A percentile compares a stretch with the other conserved stretches of the same genome.
Conservation (phyloP, 345 rosid species). For the Camelina hispida region DNA sequence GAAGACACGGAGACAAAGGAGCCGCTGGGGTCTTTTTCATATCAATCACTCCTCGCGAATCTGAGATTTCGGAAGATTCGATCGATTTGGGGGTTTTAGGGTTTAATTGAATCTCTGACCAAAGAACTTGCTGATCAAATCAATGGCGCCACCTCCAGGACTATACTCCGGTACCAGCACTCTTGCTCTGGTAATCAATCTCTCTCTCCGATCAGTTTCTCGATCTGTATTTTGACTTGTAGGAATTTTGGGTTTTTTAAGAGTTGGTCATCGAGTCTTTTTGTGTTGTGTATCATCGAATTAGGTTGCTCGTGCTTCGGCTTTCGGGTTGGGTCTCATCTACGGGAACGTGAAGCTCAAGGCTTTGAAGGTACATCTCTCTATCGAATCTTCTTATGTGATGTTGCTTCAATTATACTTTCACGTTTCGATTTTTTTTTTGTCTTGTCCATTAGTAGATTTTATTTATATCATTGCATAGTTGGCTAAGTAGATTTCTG, state of each 20-base stretch:
- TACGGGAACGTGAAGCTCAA: constrained; percentile 77
- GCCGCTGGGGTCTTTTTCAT: constrained; percentile 3
- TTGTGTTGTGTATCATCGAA: not conserved
- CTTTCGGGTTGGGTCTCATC: constrained; percentile 63
- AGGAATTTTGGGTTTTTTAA: constrained; percentile 9
- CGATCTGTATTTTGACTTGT: constrained; percentile 26
- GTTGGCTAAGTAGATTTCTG: not conserved
- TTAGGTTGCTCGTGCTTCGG: constrained; percentile 78
- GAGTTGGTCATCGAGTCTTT: constrained; percentile 5
- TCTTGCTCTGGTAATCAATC: constrained; percentile 64
- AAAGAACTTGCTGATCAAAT: not conserved
- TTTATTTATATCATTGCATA: no score
- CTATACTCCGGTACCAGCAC: constrained; percentile 86
- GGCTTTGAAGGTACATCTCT: constrained; percentile 53
- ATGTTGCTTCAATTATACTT: not conserved
- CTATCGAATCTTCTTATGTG: not conserved
- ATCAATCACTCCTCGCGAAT: constrained; percentile 24
- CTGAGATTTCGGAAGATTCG: constrained; percentile 41
- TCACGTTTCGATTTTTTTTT: constrained; percentile 6
- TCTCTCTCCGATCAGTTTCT: constrained; percentile 19
- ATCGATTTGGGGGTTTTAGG: constrained; percentile 41
- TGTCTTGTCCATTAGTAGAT: not conserved
- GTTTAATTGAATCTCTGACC: constrained; percentile 30
- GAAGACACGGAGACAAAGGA: constrained; percentile 8
- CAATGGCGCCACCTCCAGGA: constrained; percentile 72